Evolutionary conservation across 306 rosid genomes (phyloP), one percentile per base, ranked within the genome.

Genomic region (Sindora glabra): DNA sequence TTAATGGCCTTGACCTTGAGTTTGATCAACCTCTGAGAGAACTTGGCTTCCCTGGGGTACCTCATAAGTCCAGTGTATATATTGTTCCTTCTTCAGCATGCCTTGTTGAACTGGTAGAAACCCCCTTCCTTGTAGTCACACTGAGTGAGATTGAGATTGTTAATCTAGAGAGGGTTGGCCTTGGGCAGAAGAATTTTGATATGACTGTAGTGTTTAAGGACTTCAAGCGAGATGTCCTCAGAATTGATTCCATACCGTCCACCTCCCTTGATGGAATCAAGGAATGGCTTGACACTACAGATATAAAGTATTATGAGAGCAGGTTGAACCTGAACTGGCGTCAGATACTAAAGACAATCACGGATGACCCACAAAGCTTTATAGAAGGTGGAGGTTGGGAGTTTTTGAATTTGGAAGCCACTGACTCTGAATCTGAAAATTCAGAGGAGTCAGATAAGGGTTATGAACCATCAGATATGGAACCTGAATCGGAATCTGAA

Each of bases 361-460:
- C 92, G 2, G 98, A 91, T 57, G 98, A 91, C 55, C 96, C 96
- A 3, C 89, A 88, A 71, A 78, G 89, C 75, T 88, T 91, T 67
- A 89, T 91, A 14, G 96, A 86, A 19, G 91, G 89, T 55, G 98
- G 98, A 5, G 96, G 98, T 25, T 91, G 98, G 98, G 98, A 91
- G 58, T 91, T 91, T 62, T 75, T 91, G 88, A 91, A 91, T 63
- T 70, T 91, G 69, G 98, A 91, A 70, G 96, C 87, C 46, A 75
- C 84, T 25, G 98, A 91, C 77, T 91, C 98, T 24, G 98, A 91
- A 37, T 83, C 96, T 21, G 98, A 81, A 2, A 69, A 71, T 53
- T 83, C 96, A 0, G 88, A 69, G 78, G 97, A 91, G 72, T 87
- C 96, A 4, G 98, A 91, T 78, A 67, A 83, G 73, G 98, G 98